Conservation (phyloP, 495 filamentous ascomycete genomes). For the Polyplosphaeria fusca region DNA sequence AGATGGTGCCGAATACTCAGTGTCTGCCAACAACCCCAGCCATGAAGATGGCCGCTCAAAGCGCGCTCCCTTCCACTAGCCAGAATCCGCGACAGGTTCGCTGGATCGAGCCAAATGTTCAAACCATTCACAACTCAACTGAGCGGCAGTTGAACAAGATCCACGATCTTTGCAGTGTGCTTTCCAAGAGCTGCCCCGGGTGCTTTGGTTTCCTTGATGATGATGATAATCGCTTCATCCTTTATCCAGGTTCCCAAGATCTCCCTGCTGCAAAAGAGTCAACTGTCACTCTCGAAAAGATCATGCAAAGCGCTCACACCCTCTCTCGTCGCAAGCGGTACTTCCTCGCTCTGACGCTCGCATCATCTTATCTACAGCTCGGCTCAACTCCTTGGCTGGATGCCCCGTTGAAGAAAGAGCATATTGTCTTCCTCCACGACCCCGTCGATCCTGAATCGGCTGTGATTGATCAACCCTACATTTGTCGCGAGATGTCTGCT, state of each 20-base stretch:
- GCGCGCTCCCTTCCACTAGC: neutral
- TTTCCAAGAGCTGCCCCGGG: constrained; percentile 14
- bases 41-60: neutral
- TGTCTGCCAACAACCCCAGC: neutral
- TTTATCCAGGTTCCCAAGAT: constrained; percentile 24
- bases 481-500: constrained; percentile 27
- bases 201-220: constrained; percentile 28
- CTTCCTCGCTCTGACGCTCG: constrained; percentile 31
- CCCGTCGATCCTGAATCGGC: constrained; percentile 4
- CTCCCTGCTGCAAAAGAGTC: neutral
- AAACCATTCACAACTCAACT: neutral
- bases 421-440: constrained; percentile 31
- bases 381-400: constrained; percentile 31
- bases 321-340: constrained; percentile 37
- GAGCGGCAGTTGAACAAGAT: constrained; percentile 3
- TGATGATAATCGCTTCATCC: constrained; percentile 24
- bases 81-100: neutral
- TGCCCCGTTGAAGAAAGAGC: constrained; percentile 12
- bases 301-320: constrained; percentile 20
- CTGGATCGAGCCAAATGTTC: neutral
- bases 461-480: constrained; percentile 33
- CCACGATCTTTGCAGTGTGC: constrained; percentile 25
- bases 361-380: constrained; percentile 33
- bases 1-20: constrained; percentile 11
- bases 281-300: constrained; percentile 26